Evolutionary conservation across 768 basidiomycete genomes (phyloP).

Genomic region (Russula emetica): DNA sequence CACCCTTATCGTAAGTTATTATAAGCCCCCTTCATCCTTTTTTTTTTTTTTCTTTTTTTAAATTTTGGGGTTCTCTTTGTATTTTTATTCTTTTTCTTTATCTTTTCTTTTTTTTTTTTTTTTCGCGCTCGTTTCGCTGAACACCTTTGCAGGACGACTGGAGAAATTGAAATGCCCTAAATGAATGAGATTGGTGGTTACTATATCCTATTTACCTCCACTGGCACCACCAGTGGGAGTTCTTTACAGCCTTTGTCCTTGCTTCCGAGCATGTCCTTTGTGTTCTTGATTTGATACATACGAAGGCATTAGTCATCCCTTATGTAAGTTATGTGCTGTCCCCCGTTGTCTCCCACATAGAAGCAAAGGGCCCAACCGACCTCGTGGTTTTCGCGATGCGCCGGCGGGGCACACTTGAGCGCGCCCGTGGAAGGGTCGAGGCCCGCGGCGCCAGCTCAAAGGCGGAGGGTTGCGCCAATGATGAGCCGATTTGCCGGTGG

Average conservation of each 20-base stretch:
- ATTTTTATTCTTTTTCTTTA: neutral
- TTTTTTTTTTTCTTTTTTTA: slow-evolving; percentile 28
- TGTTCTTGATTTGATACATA: slow-evolving; percentile 18
- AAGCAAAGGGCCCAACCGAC: slow-evolving; percentile 9
- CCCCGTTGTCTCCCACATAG: slow-evolving; percentile 9
- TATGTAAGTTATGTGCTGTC: slow-evolving; percentile 12
- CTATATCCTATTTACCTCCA: slow-evolving; percentile 19
- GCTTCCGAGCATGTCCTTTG: slow-evolving; percentile 14
- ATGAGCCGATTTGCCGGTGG: slow-evolving; percentile 4
- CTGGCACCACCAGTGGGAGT: neutral
- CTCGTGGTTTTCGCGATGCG: slow-evolving; percentile 20
- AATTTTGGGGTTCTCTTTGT: slow-evolving; percentile 16
- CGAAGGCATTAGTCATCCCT: slow-evolving; percentile 17
- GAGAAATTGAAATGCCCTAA: slow-evolving; percentile 23
- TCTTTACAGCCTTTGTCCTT: slow-evolving; percentile 11
- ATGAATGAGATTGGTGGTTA: slow-evolving; percentile 8
- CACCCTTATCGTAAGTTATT: slow-evolving; percentile 44
- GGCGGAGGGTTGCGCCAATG: no score
- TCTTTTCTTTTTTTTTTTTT: neutral
- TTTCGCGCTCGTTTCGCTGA: neutral
- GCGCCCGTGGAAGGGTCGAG: no score
- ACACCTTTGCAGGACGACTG: slow-evolving; percentile 45
- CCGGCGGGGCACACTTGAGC: neutral
- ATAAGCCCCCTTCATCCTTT: slow-evolving; percentile 16
- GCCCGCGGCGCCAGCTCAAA: no score